These are phyloP conservation scores for Buxus sempervirens DNA, from an alignment of 164 flowering plant genomes.

Conservation along the genomic window DNA sequence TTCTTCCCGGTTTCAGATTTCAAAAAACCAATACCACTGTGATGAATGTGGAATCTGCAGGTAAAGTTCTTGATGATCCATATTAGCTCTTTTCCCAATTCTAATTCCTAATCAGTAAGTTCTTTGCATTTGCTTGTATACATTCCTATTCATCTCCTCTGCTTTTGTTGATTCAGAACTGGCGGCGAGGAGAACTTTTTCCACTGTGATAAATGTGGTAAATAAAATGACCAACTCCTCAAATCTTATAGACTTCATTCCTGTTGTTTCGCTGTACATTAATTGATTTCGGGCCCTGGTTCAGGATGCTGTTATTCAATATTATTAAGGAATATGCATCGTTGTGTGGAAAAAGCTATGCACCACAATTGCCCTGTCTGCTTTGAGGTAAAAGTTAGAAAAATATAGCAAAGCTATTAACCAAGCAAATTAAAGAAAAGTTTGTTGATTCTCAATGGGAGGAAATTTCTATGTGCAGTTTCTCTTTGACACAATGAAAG, in stretches of 20 bases:
- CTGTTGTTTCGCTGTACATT: background rate
- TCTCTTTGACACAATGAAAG: conserved; percentile 74
- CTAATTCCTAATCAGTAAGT: background rate
- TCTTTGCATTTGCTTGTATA: background rate
- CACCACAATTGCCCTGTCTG: conserved; percentile 91
- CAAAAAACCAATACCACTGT: conserved; percentile 90
- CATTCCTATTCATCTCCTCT: background rate
- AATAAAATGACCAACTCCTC: conserved; percentile 10
- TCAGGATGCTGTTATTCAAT: conserved; percentile 77
- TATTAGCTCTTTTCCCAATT: background rate
- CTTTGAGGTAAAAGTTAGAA: conserved; percentile 59
- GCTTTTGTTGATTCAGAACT: conserved; percentile 26
- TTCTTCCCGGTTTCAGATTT: conserved; percentile 39
- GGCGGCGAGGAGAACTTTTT: conserved; percentile 88
- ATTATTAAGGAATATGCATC: conserved; percentile 52
- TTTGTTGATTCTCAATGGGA: background rate
- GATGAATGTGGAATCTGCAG: conserved; percentile 91
- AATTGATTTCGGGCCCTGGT: conserved; percentile 6
- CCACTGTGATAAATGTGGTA: conserved; percentile 79
- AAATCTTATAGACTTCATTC: background rate
- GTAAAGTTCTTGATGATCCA: conserved; percentile 19
- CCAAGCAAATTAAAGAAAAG: background rate
- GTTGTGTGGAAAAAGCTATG: conserved; percentile 83
- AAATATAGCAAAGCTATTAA: background rate
- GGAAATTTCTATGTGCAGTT: conserved; percentile 40